These are phyloP conservation scores for Leccinellum luteum DNA, from an alignment of 768 basidiomycete genomes.

Conservation along the genomic window DNA sequence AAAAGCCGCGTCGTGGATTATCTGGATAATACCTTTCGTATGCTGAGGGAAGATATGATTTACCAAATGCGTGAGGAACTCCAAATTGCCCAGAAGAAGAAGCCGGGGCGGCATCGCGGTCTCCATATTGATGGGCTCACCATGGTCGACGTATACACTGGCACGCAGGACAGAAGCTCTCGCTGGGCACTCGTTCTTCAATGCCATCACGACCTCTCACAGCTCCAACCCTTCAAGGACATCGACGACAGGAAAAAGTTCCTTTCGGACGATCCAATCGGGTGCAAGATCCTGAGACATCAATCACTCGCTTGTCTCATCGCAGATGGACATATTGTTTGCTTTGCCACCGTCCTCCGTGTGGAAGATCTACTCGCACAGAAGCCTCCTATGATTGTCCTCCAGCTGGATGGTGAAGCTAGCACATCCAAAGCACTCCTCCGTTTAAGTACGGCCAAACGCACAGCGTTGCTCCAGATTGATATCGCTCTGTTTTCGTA, in stretches of 20 bases:
- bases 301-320: constrained; percentile 56
- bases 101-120: constrained; percentile 42
- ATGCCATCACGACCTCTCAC: constrained; percentile 36
- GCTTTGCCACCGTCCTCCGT: constrained; percentile 54
- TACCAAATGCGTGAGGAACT: constrained; percentile 59
- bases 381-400: constrained; percentile 47
- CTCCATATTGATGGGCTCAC: constrained; percentile 38
- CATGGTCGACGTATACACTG: constrained; percentile 39
- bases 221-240: constrained; percentile 31
- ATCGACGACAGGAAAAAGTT: constrained; percentile 38
- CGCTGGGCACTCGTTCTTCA: constrained; percentile 45
- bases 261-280: constrained; percentile 34
- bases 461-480: constrained; percentile 51
- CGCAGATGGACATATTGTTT: constrained; percentile 45
- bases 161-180: constrained; percentile 25
- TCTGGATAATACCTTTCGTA: constrained; percentile 64
- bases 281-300: constrained; percentile 45
- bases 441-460: constrained; percentile 35
- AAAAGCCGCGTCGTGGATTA: constrained; percentile 43
- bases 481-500: constrained; percentile 64
- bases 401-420: constrained; percentile 51
- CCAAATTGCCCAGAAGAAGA: constrained; percentile 40
- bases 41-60: constrained; percentile 65
- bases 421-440: constrained; percentile 41
- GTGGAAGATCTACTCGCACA: constrained; percentile 51